Percentiles rank a stretch among this genome's conserved stretches.
Evolutionary conservation across 257 asterid genomes (phyloP).

Genomic region (Linderniella brevidens): DNA sequence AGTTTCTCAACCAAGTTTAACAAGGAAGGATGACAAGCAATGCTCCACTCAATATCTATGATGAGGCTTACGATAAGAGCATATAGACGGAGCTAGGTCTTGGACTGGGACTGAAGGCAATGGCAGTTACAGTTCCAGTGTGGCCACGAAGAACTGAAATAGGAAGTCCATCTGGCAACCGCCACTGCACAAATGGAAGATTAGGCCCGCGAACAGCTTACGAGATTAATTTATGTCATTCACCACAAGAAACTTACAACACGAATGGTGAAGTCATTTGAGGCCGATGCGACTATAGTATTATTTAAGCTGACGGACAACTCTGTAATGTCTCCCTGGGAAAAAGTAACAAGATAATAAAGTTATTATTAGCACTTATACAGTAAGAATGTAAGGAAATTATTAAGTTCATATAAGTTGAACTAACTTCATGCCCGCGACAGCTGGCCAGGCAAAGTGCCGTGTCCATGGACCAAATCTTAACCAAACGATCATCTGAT

Average conservation of each 20-base stretch:
- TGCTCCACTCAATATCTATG: constrained; percentile 9
- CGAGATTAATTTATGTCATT: constrained; percentile 13
- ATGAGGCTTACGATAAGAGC: constrained; percentile 76
- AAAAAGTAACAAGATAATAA: constrained; percentile 10
- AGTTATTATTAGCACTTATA: not conserved
- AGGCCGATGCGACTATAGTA: constrained; percentile 79
- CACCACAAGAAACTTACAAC: constrained; percentile 52
- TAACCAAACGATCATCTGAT: constrained; percentile 94
- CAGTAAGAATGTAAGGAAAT: not conserved
- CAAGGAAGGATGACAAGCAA: constrained; percentile 2
- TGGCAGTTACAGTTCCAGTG: constrained; percentile 89
- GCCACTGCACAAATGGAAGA: constrained; percentile 53
- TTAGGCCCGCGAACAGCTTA: constrained; percentile 18
- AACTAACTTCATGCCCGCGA: constrained; percentile 94
- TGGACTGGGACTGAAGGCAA: constrained; percentile 89
- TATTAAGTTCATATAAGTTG: not conserved
- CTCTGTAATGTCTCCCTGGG: constrained; percentile 92
- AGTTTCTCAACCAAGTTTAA: no score
- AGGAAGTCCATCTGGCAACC: constrained; percentile 86
- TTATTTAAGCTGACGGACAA: constrained; percentile 85
- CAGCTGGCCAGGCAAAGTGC: constrained; percentile 93
- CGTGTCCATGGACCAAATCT: constrained; percentile 98
- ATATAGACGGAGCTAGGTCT: constrained; percentile 47
- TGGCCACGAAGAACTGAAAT: constrained; percentile 93
- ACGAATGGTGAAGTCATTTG: constrained; percentile 90